Base-by-base conservation (phyloP, 2,329 filamentous ascomycete genomes). In the Diaporthe sp. region DNA sequence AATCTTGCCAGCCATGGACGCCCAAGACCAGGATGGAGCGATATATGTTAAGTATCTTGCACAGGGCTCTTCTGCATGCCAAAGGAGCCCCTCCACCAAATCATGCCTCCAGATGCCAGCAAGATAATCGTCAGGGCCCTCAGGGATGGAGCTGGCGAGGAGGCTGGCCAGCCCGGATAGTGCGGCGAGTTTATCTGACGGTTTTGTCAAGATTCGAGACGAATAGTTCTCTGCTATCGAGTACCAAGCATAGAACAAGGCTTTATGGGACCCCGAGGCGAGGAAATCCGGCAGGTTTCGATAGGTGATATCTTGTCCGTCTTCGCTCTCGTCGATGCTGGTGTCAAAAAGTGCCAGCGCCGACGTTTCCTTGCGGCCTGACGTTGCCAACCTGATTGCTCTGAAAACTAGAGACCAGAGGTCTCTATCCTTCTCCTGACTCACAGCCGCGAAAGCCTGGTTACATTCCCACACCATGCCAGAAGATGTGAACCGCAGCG, bases 1-100 rank as follows among this genome's bases (percentile, higher is more conserved):
- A 13, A 34, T 58, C 28, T 34, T 34, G 15, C 55, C 55, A 28
- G 12, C 7, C 6, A 58, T 58, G 15, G 55, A 58, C 31, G 55
- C 55, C 55, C 55, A 58, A 6, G 55, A 58, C 55, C 55, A 58
- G 20, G 55, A 58, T 9, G 55, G 55, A 34, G 55, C 55, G 12
- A 34, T 34, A 7, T 58, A 58, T 34, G 55, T 34, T 31, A 20
- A 58, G 55, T 34, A 58, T 10, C 28, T 58, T 12, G 17, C 3
- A 9, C 55, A 12, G 8, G 55, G 20, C 55, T 58, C 31, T 37
- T 12, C 55, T 37, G 31, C 5, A n/a, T 58, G 20, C 55, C 31
- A 58, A 31, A 58, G 31, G 5, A 58, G 31, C 3, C 55, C 55
- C 55, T 58, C 20, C n/a, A 4, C 20, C 31, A 58, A 31, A 9